These are phyloP conservation scores for Papiliotrema flavescens DNA, from an alignment of 1,284 basidiomycete species.

Conservation along the genomic window DNA sequence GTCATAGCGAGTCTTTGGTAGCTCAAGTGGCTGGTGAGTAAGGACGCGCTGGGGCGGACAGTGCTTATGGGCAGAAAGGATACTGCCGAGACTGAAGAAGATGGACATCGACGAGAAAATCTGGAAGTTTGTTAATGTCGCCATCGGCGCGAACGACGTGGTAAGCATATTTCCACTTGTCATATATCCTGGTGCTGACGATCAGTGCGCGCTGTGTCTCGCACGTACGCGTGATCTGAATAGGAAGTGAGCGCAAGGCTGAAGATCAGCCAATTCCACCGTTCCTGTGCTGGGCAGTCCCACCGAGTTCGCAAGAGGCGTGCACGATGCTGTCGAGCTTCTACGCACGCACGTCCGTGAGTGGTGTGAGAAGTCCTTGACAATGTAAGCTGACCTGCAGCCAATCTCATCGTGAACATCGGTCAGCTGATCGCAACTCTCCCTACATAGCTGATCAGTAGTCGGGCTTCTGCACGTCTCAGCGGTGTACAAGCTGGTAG, in stretches of 20 bases:
- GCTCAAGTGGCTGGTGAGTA: conserved; percentile 36
- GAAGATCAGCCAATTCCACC: conserved; percentile 24
- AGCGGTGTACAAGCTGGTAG: conserved; percentile 42
- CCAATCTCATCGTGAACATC: conserved; percentile 40
- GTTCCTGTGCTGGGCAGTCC: conserved; percentile 30
- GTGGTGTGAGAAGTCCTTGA: conserved; percentile 6
- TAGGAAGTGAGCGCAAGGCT: not conserved
- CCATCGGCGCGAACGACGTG: conserved; percentile 49
- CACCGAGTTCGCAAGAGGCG: conserved; percentile 36
- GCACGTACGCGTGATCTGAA: conserved; percentile 22
- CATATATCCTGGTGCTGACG: conserved; percentile 3
- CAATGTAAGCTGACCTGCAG: conserved; percentile 7
- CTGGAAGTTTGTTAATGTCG: conserved; percentile 48
- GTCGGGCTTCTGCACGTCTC: conserved; percentile 47
- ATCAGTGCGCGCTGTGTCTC: conserved; percentile 45
- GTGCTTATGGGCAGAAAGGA: conserved; percentile 31
- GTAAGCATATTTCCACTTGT: conserved; percentile 16
- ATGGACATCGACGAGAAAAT: conserved; percentile 25
- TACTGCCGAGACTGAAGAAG: conserved; percentile 36
- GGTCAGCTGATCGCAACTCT: conserved; percentile 14
- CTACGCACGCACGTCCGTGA: conserved; percentile 42
- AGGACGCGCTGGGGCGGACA: not conserved
- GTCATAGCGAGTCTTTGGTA: conserved; percentile 21
- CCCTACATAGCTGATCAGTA: conserved; percentile 9
- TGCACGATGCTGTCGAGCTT: conserved; percentile 38